A percentile compares a stretch with the other conserved stretches of the same genome.
Evolutionary conservation across 805 yeast genomes (phyloP).

Genomic region (Ogataea neopini): DNA sequence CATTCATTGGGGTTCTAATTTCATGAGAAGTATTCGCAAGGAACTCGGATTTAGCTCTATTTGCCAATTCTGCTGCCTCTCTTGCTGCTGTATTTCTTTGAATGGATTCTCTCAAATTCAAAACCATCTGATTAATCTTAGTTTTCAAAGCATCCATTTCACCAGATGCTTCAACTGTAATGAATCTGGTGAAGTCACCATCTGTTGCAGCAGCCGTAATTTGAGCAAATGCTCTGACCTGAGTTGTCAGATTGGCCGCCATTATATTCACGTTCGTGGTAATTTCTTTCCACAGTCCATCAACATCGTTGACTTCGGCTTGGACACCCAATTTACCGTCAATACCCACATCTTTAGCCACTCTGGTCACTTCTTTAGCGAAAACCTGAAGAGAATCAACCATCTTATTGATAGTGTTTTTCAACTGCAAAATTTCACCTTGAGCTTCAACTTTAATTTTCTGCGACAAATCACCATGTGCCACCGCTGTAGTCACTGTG

Average conservation of each 20-base stretch:
- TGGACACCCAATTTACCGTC: slow-evolving; percentile 92
- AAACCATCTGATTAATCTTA: slow-evolving; percentile 77
- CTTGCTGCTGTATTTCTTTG: slow-evolving; percentile 92
- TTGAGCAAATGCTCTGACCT: slow-evolving; percentile 90
- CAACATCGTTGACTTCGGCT: slow-evolving; percentile 88
- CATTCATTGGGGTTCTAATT: slow-evolving; percentile 89
- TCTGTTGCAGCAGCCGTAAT: slow-evolving; percentile 94
- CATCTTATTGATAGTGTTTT: slow-evolving; percentile 87
- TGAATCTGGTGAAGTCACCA: slow-evolving; percentile 87
- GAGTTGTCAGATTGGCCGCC: slow-evolving; percentile 92
- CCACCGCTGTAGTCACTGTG: slow-evolving; percentile 89
- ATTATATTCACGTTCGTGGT: slow-evolving; percentile 89
- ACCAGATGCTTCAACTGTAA: slow-evolving; percentile 89
- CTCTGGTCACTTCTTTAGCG: slow-evolving; percentile 86
- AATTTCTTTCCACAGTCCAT: slow-evolving; percentile 89
- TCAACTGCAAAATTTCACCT: slow-evolving; percentile 84
- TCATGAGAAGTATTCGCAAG: slow-evolving; percentile 88
- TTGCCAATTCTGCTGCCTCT: slow-evolving; percentile 91
- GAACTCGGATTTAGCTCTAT: slow-evolving; percentile 85
- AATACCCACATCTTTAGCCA: slow-evolving; percentile 90
- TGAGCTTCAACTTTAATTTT: slow-evolving; percentile 89
- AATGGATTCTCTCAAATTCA: slow-evolving; percentile 82
- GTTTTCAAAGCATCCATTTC: slow-evolving; percentile 79
- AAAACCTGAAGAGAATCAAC: slow-evolving; percentile 87
- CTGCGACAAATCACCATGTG: slow-evolving; percentile 83